Percentiles rank a stretch among this genome's conserved stretches.
These are phyloP conservation scores for Colletotrichum cordylinicola DNA, from an alignment of 2,329 filamentous ascomycete species.

Conservation along the genomic window DNA sequence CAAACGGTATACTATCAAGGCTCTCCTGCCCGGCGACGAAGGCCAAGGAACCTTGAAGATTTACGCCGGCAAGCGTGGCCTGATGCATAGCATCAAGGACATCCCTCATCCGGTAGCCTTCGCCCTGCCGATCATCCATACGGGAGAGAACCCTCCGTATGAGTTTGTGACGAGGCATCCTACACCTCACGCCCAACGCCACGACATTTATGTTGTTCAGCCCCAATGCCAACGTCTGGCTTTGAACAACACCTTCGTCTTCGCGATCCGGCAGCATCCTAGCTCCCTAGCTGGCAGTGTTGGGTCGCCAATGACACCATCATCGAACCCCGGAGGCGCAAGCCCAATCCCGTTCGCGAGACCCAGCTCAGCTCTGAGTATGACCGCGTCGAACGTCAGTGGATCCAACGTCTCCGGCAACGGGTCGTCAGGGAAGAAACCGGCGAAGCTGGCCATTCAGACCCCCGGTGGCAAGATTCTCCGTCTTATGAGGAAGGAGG, in stretches of 20 bases:
- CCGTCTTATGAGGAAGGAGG: constrained; percentile 81
- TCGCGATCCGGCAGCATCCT: constrained; percentile 92
- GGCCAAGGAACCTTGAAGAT: constrained; percentile 87
- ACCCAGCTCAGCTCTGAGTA: constrained; percentile 69
- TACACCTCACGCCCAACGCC: constrained; percentile 94
- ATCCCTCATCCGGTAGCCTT: constrained; percentile 93
- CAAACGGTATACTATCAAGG: constrained; percentile 94
- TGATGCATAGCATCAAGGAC: constrained; percentile 98
- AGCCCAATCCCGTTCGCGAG: constrained; percentile 68
- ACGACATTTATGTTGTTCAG: constrained; percentile 96
- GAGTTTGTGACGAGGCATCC: constrained; percentile 93
- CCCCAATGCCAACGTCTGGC: constrained; percentile 90
- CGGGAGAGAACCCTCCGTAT: constrained; percentile 90
- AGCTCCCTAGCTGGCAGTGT: constrained; percentile 51
- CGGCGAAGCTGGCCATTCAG: constrained; percentile 94
- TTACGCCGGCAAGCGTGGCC: constrained; percentile 90
- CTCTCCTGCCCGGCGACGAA: constrained; percentile 88
- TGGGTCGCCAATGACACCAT: constrained; percentile 46
- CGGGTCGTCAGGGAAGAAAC: constrained; percentile 72
- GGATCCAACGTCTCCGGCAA: constrained; percentile 63
- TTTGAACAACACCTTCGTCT: constrained; percentile 97
- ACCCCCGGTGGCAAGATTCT: constrained; percentile 94
- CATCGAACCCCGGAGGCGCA: constrained; percentile 51
- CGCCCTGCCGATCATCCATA: constrained; percentile 87
- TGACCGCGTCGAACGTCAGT: constrained; percentile 63